Percentiles rank a stretch among this genome's conserved stretches.
Evolutionary conservation across 2,329 filamentous ascomycete genomes (phyloP).

Genomic region (Geosmithia flava): DNA sequence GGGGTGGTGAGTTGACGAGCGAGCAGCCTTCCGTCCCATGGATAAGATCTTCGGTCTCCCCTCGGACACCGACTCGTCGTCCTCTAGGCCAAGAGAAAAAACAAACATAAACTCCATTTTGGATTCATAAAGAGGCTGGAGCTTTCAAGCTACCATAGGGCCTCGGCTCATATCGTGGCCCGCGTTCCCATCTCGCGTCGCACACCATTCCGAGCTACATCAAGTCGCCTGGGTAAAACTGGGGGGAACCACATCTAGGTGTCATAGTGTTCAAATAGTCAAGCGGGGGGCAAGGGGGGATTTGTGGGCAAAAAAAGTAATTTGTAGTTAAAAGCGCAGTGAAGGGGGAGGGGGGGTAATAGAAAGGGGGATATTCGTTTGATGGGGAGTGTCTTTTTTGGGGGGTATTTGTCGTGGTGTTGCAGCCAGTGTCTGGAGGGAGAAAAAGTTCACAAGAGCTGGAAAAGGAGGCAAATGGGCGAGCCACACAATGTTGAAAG

Average conservation of each 20-base stretch:
- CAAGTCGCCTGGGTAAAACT: slow-evolving; percentile 3
- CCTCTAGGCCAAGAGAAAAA: background rate
- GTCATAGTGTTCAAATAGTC: slow-evolving; percentile 13
- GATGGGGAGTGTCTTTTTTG: background rate
- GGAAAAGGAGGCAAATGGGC: background rate
- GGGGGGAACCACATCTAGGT: background rate
- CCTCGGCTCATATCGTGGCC: slow-evolving; percentile 18
- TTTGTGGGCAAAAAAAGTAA: background rate
- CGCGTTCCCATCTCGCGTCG: background rate
- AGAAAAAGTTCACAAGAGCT: background rate
- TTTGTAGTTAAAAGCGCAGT: background rate
- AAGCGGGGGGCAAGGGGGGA: slow-evolving; percentile 7
- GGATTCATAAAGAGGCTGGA: slow-evolving; percentile 33
- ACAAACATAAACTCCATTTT: background rate
- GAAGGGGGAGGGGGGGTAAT: slow-evolving; percentile 4
- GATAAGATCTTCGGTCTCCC: background rate
- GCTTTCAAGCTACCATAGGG: slow-evolving; percentile 54
- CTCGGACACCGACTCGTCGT: background rate
- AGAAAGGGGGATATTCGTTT: slow-evolving; percentile 4
- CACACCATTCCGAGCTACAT: slow-evolving; percentile 9
- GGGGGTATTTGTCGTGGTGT: background rate
- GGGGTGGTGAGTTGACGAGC: background rate
- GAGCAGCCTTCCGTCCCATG: background rate
- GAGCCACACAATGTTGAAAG: background rate
- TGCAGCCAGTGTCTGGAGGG: background rate